Base-by-base conservation (phyloP, 495 filamentous ascomycete species). In the Trichodelitschia bisporula region DNA sequence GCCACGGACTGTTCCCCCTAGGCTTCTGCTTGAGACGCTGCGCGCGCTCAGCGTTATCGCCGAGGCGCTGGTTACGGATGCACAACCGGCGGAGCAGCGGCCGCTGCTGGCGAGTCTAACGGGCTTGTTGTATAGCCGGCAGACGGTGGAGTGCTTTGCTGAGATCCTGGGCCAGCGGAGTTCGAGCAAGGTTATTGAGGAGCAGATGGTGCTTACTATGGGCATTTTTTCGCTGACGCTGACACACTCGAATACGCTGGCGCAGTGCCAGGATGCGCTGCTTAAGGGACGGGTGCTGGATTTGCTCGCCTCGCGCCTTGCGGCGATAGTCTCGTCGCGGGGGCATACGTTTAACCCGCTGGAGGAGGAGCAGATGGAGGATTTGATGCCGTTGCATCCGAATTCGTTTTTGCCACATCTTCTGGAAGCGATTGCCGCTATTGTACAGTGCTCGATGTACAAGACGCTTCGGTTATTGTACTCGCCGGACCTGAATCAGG, bases 391-490 rank as follows among this genome's bases (percentile, higher is more conserved):
- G 24, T 64, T 77, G 4, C 63, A 69, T 1, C 50, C 49, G 17
- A 54, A 56, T 6, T 58, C 60, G n/a, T 59, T 64, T 19, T 50
- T 91, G 26, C 59, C 69, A 4, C 59, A 66, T 17, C 62, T 89
- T 27, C 50, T 97, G n/a, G 73, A 80, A 34, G 77, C 83, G 1
- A 66, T 89, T 26, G 65, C 69, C 8, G 61, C 67, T 24, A 82
- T 95, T 26, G 66, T 92, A 33, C 59, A 69, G 25, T 63, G 73
- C 37, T 93, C 86, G 0, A 72, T 71, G 31, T 73, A 66, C 50
- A 66, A 79, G 12, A 69, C 74, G 11, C 66, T 69, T 34, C 64
- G 77, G 38, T 66, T 95, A 34, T 51, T 91, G 15, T 77, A 69
- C 36, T 80, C 79, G 0, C 72, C 75, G 2, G 58, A 69, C 1